Evolutionary conservation across 495 filamentous ascomycete genomes (phyloP).

Genomic region (Apiosordaria backusii): DNA sequence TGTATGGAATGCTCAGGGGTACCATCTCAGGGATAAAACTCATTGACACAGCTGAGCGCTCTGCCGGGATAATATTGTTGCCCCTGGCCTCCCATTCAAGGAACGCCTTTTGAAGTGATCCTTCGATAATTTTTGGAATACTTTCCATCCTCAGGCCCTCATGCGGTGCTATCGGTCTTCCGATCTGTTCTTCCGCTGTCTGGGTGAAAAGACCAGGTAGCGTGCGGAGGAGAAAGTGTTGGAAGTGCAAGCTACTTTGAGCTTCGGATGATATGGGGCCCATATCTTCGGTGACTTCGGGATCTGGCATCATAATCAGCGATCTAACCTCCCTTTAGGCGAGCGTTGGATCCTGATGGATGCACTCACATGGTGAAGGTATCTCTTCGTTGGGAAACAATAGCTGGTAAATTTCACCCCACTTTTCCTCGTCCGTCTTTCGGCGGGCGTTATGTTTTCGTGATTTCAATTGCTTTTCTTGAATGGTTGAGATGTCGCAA

Average conservation of each 20-base stretch:
- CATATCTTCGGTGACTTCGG: slow-evolving; percentile 27
- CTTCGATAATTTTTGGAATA: slow-evolving; percentile 26
- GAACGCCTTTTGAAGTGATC: slow-evolving; percentile 26
- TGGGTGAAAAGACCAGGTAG: slow-evolving; percentile 26
- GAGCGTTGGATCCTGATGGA: neutral
- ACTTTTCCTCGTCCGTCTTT: slow-evolving; percentile 30
- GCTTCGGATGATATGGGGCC: slow-evolving; percentile 19
- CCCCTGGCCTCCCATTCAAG: slow-evolving; percentile 21
- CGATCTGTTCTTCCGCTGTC: slow-evolving; percentile 22
- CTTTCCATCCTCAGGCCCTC: slow-evolving; percentile 21
- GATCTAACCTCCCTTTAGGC: slow-evolving; percentile 8
- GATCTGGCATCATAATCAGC: slow-evolving; percentile 27
- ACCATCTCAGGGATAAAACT: slow-evolving; percentile 9
- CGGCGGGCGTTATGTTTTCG: slow-evolving; percentile 23
- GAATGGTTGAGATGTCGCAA: slow-evolving; percentile 24
- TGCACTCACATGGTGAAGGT: slow-evolving; percentile 30
- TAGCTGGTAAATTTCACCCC: slow-evolving; percentile 31
- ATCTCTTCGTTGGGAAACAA: slow-evolving; percentile 29
- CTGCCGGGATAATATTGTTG: slow-evolving; percentile 1
- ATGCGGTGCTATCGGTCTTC: slow-evolving; percentile 16
- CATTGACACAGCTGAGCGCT: slow-evolving; percentile 11
- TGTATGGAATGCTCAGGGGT: neutral
- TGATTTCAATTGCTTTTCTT: slow-evolving; percentile 30
- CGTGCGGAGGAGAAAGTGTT: slow-evolving; percentile 27
- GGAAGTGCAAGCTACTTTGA: slow-evolving; percentile 20